Evolutionary conservation across 805 yeast species (phyloP).

Genomic region (Barnettozyma sucrosica): DNA sequence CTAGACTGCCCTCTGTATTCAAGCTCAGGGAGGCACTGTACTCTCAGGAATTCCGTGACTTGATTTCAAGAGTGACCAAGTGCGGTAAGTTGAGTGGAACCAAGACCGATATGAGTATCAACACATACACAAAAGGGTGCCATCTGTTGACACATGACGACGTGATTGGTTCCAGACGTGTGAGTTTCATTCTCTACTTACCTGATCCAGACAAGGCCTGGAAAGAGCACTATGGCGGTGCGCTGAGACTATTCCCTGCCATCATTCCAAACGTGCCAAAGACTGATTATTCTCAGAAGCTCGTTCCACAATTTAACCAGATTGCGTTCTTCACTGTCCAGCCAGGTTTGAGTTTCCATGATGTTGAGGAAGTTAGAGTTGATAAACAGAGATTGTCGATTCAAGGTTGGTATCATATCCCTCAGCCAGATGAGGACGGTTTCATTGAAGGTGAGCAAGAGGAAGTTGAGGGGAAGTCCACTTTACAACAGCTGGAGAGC

Average conservation of each 20-base stretch:
- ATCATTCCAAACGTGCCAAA: conserved; percentile 85
- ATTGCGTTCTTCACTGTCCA: conserved; percentile 93
- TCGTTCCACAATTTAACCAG: conserved; percentile 93
- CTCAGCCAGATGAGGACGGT: conserved; percentile 89
- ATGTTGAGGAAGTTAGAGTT: conserved; percentile 92
- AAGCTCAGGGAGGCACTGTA: conserved; percentile 84
- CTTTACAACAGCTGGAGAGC: conserved; percentile 74
- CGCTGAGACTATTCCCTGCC: conserved; percentile 79
- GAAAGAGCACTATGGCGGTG: conserved; percentile 94
- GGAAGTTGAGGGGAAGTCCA: conserved; percentile 63
- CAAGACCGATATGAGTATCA: conserved; percentile 88
- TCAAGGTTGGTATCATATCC: conserved; percentile 99
- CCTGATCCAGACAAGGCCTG: conserved; percentile 89
- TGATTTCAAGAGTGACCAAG: conserved; percentile 70
- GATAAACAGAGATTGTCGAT: conserved; percentile 88
- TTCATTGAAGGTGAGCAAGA: conserved; percentile 79
- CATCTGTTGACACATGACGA: conserved; percentile 95
- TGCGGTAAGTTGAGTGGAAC: conserved; percentile 87
- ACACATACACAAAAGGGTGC: conserved; percentile 88
- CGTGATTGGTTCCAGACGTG: conserved; percentile 91
- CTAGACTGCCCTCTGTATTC: conserved; percentile 66
- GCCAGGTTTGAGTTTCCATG: conserved; percentile 96
- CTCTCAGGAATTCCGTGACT: conserved; percentile 76
- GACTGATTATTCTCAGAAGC: conserved; percentile 60
- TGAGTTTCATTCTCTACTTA: conserved; percentile 85